These are phyloP conservation scores for Begonia loranthoides DNA, from an alignment of 306 rosid genomes.

Conservation along the genomic window DNA sequence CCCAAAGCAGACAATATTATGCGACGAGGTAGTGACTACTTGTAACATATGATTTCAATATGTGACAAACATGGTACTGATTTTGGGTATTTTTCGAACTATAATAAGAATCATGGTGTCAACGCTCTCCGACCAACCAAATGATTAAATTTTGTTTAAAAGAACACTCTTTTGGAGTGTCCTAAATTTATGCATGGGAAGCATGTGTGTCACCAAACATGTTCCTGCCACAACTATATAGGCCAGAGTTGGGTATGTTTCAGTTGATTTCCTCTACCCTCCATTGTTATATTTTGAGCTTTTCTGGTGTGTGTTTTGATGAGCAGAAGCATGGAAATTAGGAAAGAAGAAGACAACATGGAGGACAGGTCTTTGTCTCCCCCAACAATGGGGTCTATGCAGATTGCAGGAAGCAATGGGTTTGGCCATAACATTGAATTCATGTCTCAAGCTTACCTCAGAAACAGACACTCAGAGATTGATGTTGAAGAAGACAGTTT, in stretches of 20 bases:
- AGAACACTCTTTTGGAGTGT: background rate
- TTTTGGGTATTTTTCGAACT: too few relatives aligned
- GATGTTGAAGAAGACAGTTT: slow-evolving; percentile 33
- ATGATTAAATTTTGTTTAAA: too few relatives aligned
- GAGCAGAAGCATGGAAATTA: slow-evolving; percentile 42
- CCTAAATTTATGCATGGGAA: slow-evolving; percentile 37
- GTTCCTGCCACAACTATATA: slow-evolving; percentile 27
- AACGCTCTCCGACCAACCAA: too few relatives aligned
- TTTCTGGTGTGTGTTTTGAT: slow-evolving; percentile 1
- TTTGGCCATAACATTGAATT: slow-evolving; percentile 49
- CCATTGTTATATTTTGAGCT: slow-evolving; percentile 9
- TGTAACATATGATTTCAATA: too few relatives aligned
- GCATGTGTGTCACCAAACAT: slow-evolving; percentile 59
- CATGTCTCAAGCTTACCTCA: slow-evolving; percentile 42
- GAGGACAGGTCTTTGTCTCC: slow-evolving; percentile 43
- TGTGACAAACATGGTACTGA: too few relatives aligned
- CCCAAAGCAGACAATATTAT: too few relatives aligned
- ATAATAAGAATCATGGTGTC: too few relatives aligned
- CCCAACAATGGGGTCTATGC: slow-evolving; percentile 33
- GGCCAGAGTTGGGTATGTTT: slow-evolving; percentile 26
- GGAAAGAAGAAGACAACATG: slow-evolving; percentile 43
- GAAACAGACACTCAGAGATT: slow-evolving; percentile 51
- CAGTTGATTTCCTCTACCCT: slow-evolving; percentile 24
- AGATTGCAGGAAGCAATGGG: slow-evolving; percentile 50
- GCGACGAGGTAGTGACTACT: too few relatives aligned